These are phyloP conservation scores for Tuber brumale DNA, from an alignment of 495 filamentous ascomycete species.

Conservation along the genomic window DNA sequence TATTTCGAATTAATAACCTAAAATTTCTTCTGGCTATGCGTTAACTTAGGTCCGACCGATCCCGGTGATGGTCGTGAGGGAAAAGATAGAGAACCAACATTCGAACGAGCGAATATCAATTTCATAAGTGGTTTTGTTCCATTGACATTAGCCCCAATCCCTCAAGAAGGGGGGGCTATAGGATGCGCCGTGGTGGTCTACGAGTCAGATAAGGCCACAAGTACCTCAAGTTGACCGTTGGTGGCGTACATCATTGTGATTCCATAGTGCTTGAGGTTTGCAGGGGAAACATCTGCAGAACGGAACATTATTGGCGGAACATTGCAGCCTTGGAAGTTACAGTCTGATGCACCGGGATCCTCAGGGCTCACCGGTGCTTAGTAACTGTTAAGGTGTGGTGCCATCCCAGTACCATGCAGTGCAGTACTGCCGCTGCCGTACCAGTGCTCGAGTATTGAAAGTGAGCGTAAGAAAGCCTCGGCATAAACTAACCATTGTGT, in stretches of 20 bases:
- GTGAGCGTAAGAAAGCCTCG: background rate
- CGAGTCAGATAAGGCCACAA: constrained; percentile 3
- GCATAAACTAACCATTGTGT: background rate
- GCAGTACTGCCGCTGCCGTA: background rate
- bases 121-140: background rate
- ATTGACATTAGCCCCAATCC: background rate
- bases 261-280: background rate
- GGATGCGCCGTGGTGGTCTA: background rate
- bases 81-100: background rate
- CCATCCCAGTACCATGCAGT: background rate
- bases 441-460: background rate
- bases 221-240: background rate
- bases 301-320: background rate
- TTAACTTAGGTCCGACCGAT: background rate
- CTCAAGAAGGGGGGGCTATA: background rate
- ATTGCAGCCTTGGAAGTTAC: background rate
- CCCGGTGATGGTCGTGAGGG: background rate
- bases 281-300: background rate
- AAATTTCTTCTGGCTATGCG: background rate
- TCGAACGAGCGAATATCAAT: background rate
- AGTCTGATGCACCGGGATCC: background rate
- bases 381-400: background rate
- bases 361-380: background rate
- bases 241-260: background rate
- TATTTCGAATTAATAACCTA: background rate